Evolutionary conservation across 306 rosid genomes (phyloP).

Genomic region (Rosa chinensis): DNA sequence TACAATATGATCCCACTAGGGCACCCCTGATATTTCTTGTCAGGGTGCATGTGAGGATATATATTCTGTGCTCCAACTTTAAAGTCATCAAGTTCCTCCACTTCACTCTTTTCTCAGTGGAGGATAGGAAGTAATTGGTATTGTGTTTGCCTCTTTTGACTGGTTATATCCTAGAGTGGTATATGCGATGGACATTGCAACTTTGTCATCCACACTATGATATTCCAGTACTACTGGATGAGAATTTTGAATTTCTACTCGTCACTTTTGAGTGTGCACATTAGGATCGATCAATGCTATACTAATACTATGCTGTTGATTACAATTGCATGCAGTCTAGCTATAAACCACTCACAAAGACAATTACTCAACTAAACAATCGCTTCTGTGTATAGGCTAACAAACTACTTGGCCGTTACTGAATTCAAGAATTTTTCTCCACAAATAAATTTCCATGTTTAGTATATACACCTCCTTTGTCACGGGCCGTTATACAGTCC

Average conservation of each 20-base stretch:
- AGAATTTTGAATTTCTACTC: neutral
- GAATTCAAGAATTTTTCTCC: neutral
- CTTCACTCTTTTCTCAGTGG: neutral
- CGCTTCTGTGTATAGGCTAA: neutral
- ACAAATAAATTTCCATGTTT: neutral
- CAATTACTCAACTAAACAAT: neutral
- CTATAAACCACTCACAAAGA: neutral
- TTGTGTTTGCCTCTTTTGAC: neutral
- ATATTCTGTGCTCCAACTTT: neutral
- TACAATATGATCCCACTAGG: neutral
- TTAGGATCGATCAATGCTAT: neutral
- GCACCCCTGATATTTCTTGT: neutral
- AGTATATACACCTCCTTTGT: neutral
- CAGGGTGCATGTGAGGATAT: constrained; percentile 5
- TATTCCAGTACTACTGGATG: neutral
- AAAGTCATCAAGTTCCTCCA: neutral
- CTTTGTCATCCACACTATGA: neutral
- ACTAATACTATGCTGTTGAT: neutral
- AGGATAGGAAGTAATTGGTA: neutral
- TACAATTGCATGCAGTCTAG: neutral
- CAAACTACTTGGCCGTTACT: neutral
- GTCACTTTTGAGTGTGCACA: neutral
- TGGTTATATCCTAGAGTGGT: neutral
- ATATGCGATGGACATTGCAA: neutral
- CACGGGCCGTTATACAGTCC: neutral